These are phyloP conservation scores for Moricandia arvensis DNA, from an alignment of 345 rosid species.

Conservation along the genomic window DNA sequence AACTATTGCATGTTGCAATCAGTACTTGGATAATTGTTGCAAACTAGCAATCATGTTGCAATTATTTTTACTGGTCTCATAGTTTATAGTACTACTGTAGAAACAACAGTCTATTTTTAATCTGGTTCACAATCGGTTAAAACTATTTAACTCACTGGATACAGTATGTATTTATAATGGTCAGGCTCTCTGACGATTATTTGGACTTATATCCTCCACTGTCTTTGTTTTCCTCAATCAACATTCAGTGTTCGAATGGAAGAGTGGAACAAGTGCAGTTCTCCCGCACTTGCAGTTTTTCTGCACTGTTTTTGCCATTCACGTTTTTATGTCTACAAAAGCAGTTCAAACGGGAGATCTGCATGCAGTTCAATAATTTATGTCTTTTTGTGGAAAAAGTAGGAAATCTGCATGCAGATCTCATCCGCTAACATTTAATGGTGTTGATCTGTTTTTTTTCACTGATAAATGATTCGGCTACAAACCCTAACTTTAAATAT, in stretches of 20 bases:
- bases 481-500: no score
- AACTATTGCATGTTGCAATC: not conserved
- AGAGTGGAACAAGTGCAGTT: no score
- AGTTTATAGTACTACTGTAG: not conserved
- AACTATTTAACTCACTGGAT: not conserved
- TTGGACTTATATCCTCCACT: constrained; percentile 4
- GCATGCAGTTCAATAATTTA: no score
- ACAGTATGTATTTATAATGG: not conserved
- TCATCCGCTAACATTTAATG: no score
- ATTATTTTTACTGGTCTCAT: not conserved
- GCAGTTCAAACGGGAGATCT: no score
- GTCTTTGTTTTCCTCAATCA: not conserved
- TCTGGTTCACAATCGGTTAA: not conserved
- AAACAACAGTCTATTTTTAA: not conserved
- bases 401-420: no score
- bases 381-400: no score
- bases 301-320: no score
- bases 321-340: no score
- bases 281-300: no score
- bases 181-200: constrained; percentile 9
- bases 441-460: no score
- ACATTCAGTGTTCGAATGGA: constrained; percentile 7
- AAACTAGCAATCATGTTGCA: not conserved
- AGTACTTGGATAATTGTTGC: not conserved
- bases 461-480: no score